Base-by-base conservation (phyloP, 345 rosid species). In the Moricandia moricandioides region DNA sequence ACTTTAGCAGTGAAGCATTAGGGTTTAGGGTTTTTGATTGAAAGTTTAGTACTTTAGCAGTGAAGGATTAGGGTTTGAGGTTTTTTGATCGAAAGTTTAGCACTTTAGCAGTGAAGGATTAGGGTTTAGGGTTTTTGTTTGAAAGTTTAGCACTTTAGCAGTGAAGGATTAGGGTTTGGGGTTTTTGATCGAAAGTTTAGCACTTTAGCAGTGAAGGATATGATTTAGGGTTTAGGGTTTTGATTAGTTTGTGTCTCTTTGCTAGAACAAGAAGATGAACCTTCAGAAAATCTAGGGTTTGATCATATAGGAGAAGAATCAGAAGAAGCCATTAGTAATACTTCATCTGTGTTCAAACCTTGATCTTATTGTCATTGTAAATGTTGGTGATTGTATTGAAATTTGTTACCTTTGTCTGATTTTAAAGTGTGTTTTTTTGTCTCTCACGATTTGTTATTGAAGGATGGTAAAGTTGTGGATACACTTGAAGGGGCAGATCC, bases 401-500 rank as follows among this genome's bases (percentile, higher is more conserved):
- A 17, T 17, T 3, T 78, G 65, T 67, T 51, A 52, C 65, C 34
- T 6, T 72, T 3, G 16, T 49, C 56, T 71, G 56, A 71, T 11
- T 64, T 0, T 70, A 18, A 45, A 13, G 17, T 1, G 13, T 43
- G 51, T 43, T 43, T 43, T 43, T 5, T 43, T 12, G 7, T 39
- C 2, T 16, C 51, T 7, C 2, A 11, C 6, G 1, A 33, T 10
- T 54, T 72, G 4, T 62, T 71, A 34, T 74, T 57, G 49, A 85
- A 92, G 99, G 93, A 91, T 83, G 93, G 98, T 14, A 87, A 89
- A 81, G 64, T 56, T 71, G 85, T 87, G 43, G 98, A 92, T 82
- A 85, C 84, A 58, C 83, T 96, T 84, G 99, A 89, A 69, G 99
- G 99, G 39, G 97, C 98, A 61, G 94, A 96, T 77, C 98, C 99